Evolutionary conservation across 164 flowering plant species (phyloP).

Genomic region (Cinnamomum chago): DNA sequence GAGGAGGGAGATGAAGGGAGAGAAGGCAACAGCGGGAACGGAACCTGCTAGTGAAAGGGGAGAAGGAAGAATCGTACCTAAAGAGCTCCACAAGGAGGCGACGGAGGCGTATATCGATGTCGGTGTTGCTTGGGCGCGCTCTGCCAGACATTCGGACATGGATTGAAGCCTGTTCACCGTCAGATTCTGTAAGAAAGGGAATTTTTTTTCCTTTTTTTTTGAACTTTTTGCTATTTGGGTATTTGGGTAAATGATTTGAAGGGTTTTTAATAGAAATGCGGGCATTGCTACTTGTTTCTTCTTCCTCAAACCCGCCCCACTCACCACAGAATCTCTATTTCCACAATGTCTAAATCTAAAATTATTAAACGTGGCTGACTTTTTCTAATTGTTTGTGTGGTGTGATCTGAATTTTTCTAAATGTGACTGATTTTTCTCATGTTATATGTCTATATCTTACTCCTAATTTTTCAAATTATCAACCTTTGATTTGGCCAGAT

Average conservation of each 20-base stretch:
- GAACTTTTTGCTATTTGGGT: not conserved
- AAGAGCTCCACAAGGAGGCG: constrained; percentile 87
- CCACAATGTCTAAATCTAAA: no score
- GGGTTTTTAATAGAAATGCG: not conserved
- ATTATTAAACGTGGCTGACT: no score
- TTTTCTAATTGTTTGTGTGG: no score
- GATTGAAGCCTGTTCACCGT: constrained; percentile 93
- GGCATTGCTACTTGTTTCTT: no score
- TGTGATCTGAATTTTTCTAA: no score
- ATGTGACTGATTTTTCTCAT: no score
- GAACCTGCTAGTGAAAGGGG: constrained; percentile 32
- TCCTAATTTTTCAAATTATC: no score
- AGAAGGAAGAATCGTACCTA: constrained; percentile 54
- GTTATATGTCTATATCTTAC: no score
- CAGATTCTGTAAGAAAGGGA: constrained; percentile 54
- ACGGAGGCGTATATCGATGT: constrained; percentile 93
- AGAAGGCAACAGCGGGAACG: constrained; percentile 22
- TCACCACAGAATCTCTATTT: no score
- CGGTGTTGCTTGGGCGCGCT: constrained; percentile 89
- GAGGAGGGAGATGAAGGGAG: constrained; percentile 8
- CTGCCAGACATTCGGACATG: constrained; percentile 92
- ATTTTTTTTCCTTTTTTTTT: not conserved
- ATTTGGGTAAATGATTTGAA: not conserved
- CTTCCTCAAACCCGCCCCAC: no score
- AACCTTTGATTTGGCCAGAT: no score